phyloP scores from a whole-genome alignment of 805 yeast species.

The Komagataella ulmi region DNA sequence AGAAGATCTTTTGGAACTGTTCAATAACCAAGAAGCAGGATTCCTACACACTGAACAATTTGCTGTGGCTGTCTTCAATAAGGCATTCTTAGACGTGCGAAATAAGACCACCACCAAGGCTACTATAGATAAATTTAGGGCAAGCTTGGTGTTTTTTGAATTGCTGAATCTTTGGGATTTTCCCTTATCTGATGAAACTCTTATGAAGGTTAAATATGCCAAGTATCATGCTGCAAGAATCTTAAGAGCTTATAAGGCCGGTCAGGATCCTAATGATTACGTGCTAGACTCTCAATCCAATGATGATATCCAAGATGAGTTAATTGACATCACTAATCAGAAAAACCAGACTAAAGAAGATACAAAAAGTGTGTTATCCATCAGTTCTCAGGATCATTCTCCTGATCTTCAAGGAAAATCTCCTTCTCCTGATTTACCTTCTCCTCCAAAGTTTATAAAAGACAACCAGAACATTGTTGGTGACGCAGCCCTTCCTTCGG shows the following conservation, averaged over 20 bases:
- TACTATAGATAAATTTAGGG: constrained; percentile 39
- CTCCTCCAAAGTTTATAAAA: constrained; percentile 1
- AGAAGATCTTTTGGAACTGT: constrained; percentile 29
- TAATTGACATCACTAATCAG: neutral
- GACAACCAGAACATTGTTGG: neutral
- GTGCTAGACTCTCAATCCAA: neutral
- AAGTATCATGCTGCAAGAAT: constrained; percentile 52
- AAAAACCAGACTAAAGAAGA: neutral
- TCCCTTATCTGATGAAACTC: constrained; percentile 13
- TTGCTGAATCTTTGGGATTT: constrained; percentile 31
- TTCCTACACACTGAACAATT: constrained; percentile 42
- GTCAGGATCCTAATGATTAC: constrained; percentile 43
- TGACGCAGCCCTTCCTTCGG: constrained; percentile 3
- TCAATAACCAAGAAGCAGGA: constrained; percentile 48
- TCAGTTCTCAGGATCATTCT: neutral
- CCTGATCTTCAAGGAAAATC: constrained; percentile 4
- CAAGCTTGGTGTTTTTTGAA: constrained; percentile 39
- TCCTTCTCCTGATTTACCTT: constrained; percentile 1
- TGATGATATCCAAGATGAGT: neutral
- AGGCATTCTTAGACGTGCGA: constrained; percentile 33
- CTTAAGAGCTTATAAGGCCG: constrained; percentile 29
- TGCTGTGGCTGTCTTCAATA: constrained; percentile 42
- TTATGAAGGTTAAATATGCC: constrained; percentile 38
- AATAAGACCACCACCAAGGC: constrained; percentile 25
- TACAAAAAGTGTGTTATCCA: neutral